Conservation (phyloP, 495 filamentous ascomycete species). For the Penicillium argentinense region DNA sequence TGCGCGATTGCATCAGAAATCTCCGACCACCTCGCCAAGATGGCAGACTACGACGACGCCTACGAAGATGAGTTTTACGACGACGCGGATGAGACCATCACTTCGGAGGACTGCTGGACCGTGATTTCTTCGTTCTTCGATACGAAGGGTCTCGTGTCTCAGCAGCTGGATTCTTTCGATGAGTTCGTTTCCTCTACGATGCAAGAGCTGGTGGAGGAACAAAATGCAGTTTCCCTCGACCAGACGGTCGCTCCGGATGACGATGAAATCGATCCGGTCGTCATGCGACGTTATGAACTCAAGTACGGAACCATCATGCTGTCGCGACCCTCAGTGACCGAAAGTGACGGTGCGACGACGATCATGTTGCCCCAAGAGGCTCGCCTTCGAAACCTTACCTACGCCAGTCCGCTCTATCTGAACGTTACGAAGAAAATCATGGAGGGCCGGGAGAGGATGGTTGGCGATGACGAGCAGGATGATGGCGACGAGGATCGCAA, state of each 20-base stretch:
- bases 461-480: slow-evolving; percentile 53
- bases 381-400: slow-evolving; percentile 90
- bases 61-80: slow-evolving; percentile 57
- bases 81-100: slow-evolving; percentile 67
- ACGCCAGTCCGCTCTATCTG: slow-evolving; percentile 85
- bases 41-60: slow-evolving; percentile 54
- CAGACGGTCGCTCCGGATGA: slow-evolving; percentile 71
- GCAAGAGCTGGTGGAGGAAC: slow-evolving; percentile 87
- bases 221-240: slow-evolving; percentile 82
- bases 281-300: slow-evolving; percentile 86
- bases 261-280: slow-evolving; percentile 69
- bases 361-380: slow-evolving; percentile 89
- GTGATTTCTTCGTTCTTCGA: slow-evolving; percentile 98
- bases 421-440: slow-evolving; percentile 77
- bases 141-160: slow-evolving; percentile 89
- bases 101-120: slow-evolving; percentile 93
- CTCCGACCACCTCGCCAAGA: slow-evolving; percentile 25
- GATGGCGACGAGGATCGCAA: slow-evolving; percentile 49
- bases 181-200: slow-evolving; percentile 92
- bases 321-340: slow-evolving; percentile 81
- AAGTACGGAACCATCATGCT: slow-evolving; percentile 85
- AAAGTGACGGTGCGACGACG: slow-evolving; percentile 83
- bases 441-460: slow-evolving; percentile 73
- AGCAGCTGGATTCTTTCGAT: slow-evolving; percentile 97
- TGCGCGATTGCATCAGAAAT: neutral